phyloP scores from a whole-genome alignment of 1,284 basidiomycete species.

The Puccinia hordei region DNA sequence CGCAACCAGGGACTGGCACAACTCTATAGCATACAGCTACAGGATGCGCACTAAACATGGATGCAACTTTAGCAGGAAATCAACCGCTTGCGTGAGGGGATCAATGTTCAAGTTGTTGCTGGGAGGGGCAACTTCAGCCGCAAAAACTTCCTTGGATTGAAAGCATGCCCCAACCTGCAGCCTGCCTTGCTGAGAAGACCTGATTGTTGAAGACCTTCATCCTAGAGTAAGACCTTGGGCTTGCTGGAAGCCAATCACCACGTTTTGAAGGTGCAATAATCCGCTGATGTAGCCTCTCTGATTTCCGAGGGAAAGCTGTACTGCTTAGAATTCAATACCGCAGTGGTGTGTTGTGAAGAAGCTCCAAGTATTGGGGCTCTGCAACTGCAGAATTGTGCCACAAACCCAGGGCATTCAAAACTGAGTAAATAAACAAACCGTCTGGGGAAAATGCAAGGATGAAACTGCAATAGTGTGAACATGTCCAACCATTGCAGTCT shows the following conservation, averaged over 20 bases:
- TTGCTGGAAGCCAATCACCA: slow-evolving; percentile 57
- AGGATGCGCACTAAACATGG: no score
- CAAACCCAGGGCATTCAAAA: slow-evolving; percentile 47
- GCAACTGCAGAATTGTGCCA: slow-evolving; percentile 64
- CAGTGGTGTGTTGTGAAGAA: slow-evolving; percentile 59
- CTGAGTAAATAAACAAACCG: slow-evolving; percentile 58
- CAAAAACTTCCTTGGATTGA: slow-evolving; percentile 63
- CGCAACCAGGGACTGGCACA: no score
- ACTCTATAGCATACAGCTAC: no score
- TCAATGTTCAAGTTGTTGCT: not conserved
- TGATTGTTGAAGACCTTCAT: slow-evolving; percentile 55
- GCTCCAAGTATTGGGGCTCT: slow-evolving; percentile 60
- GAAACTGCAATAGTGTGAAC: not conserved
- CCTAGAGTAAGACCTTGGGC: slow-evolving; percentile 54
- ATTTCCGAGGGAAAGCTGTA: slow-evolving; percentile 61
- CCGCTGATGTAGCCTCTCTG: not conserved
- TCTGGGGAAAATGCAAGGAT: not conserved
- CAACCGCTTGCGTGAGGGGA: no score
- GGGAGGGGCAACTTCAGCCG: slow-evolving; percentile 60
- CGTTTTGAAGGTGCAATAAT: slow-evolving; percentile 62
- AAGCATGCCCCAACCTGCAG: slow-evolving; percentile 64
- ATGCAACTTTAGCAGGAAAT: no score
- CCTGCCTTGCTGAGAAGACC: slow-evolving; percentile 59
- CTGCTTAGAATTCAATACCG: slow-evolving; percentile 63
- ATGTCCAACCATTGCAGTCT: not conserved